These are phyloP conservation scores for Umbelopsis sp. DNA, from an alignment of 192 early-diverging fungal genomes.

Conservation along the genomic window DNA sequence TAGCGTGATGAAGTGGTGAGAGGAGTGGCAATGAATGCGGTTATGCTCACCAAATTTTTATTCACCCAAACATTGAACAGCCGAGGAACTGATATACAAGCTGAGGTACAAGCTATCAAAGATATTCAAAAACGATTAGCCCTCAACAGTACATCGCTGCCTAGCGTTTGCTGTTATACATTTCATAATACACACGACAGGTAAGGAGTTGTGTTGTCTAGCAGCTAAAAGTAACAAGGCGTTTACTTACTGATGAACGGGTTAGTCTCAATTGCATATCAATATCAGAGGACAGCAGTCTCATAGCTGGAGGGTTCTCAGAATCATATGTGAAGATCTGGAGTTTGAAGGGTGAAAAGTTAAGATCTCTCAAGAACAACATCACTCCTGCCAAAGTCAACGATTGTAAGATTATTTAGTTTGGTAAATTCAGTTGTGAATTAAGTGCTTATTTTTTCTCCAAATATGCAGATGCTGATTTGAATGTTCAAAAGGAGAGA, in stretches of 20 bases:
- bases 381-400: slow-evolving; percentile 60
- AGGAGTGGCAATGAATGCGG: neutral
- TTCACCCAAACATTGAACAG: slow-evolving; percentile 36
- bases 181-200: slow-evolving; percentile 90
- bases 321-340: slow-evolving; percentile 94
- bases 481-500: slow-evolving; percentile 62
- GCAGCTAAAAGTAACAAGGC: neutral
- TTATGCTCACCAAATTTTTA: neutral
- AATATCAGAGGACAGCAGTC: slow-evolving; percentile 76
- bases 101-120: slow-evolving; percentile 75
- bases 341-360: slow-evolving; percentile 80
- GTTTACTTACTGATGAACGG: neutral
- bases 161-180: slow-evolving; percentile 93
- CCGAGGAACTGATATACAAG: slow-evolving; percentile 77
- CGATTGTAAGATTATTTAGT: slow-evolving; percentile 39
- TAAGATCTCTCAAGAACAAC: slow-evolving; percentile 63
- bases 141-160: slow-evolving; percentile 66
- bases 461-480: slow-evolving; percentile 47
- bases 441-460: neutral
- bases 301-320: slow-evolving; percentile 89
- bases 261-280: slow-evolving; percentile 80
- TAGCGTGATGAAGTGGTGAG: neutral
- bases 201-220: slow-evolving; percentile 28
- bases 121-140: slow-evolving; percentile 76
- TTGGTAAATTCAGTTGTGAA: neutral